Evolutionary conservation across 2,329 filamentous ascomycete species (phyloP).

Genomic region (Cladorrhinum sp.): DNA sequence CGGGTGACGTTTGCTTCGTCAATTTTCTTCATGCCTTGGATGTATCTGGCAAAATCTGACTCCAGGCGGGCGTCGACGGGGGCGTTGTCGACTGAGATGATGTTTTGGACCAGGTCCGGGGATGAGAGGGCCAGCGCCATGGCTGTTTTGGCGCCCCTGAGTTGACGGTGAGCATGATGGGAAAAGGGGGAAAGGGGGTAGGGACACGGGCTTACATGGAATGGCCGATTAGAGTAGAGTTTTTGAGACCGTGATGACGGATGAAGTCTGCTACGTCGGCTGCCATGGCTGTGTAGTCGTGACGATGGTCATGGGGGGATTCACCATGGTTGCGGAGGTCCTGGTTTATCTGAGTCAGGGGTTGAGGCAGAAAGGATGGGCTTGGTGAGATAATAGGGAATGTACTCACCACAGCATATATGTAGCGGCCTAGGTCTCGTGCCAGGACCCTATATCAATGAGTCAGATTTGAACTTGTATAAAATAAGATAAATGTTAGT

Average conservation of each 20-base stretch:
- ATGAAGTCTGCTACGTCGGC: slow-evolving; percentile 81
- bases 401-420: slow-evolving; percentile 76
- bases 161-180: neutral
- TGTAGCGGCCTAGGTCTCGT: slow-evolving; percentile 71
- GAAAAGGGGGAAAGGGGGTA: neutral
- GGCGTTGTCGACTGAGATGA: slow-evolving; percentile 89
- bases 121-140: slow-evolving; percentile 79
- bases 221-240: slow-evolving; percentile 81
- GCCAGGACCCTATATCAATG: slow-evolving; percentile 49
- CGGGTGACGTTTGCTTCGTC: slow-evolving; percentile 65
- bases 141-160: slow-evolving; percentile 83
- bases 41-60: slow-evolving; percentile 73
- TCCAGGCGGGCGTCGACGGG: slow-evolving; percentile 76
- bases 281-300: slow-evolving; percentile 81
- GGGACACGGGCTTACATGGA: slow-evolving; percentile 65
- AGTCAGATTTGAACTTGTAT: neutral
- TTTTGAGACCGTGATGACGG: slow-evolving; percentile 62
- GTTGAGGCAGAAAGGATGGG: neutral
- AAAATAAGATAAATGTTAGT: neutral
- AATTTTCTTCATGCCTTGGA: slow-evolving; percentile 80
- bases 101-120: slow-evolving; percentile 63
- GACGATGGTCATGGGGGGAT: slow-evolving; percentile 70
- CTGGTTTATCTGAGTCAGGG: slow-evolving; percentile 39
- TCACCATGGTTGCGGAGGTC: slow-evolving; percentile 93
- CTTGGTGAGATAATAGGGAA: neutral